Base-by-base conservation (phyloP, 768 basidiomycete species). In the Lactifluus volemus region DNA sequence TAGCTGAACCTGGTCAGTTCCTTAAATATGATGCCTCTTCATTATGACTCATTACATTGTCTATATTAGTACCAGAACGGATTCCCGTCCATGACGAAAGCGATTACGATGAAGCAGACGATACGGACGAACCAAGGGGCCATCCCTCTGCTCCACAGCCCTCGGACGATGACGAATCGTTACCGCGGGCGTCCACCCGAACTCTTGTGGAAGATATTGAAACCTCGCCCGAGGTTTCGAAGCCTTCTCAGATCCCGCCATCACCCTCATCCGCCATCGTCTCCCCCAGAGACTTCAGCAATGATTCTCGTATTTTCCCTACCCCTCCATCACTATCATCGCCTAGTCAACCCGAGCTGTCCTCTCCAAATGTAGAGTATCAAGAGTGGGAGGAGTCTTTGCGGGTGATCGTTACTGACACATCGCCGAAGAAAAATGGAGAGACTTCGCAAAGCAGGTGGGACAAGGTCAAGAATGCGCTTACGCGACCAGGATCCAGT, bases 381-480 rank as follows among this genome's bases (percentile, higher is more conserved):
- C 56, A 59, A 11, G 71, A 70, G 14, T 72, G 69, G 70, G 70
- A 74, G 52, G 68, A 73, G 42, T 60, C 67, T 14, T 42, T 53
- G 19, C 66, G 69, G 34, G 66, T 69, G 58, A 61, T 59, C 47
- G 55, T 60, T 30, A 61, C 66, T 17, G 72, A 73, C 30, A 53
- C 69, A 21, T 69, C 80, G 2, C 72, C 79, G 11, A 89, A 88
- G 68, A 81, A 84, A 21, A 76, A 71, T 61, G 80, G 73, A 29
- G 88, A 89, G 51, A 75, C 75, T 14, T 73, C 80, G 15, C 77
- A 79, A 45, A 81, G 78, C 63, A 74, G 84, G 38, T 92, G 88
- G 89, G 83, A 87, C 63, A 88, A 83, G 69, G 76, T 92, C 54
- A 86, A 86, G 67, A 80, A 76, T 57, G 81, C 85, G 0, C 82